Percentiles rank a stretch among this genome's conserved stretches.
phyloP scores from a whole-genome alignment of 2,329 filamentous ascomycete species.

The Fusarium oxysporum region DNA sequence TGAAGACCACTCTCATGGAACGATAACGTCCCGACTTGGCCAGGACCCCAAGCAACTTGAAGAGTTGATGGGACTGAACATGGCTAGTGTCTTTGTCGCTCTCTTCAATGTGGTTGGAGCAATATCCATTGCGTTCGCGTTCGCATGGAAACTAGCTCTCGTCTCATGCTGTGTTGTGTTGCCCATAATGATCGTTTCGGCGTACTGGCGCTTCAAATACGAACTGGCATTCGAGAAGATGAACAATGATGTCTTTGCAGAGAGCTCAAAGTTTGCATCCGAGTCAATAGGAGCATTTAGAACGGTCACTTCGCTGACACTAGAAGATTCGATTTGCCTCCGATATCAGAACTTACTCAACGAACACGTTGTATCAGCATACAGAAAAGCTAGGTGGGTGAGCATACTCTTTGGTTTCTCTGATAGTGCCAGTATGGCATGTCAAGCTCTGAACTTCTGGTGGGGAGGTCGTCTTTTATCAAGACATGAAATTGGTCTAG shows the following conservation, averaged over 20 bases:
- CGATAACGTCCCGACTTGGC: constrained; percentile 67
- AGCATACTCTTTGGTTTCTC: constrained; percentile 76
- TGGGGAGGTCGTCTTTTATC: constrained; percentile 72
- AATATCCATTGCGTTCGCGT: constrained; percentile 74
- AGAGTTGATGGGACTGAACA: constrained; percentile 71
- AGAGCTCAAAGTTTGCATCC: constrained; percentile 79
- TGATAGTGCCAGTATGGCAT: constrained; percentile 72
- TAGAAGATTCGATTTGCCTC: constrained; percentile 73
- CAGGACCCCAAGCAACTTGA: constrained; percentile 70
- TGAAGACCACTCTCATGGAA: constrained; percentile 69
- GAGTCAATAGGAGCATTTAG: constrained; percentile 80
- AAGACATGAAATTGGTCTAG: constrained; percentile 58
- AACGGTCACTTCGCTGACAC: constrained; percentile 76
- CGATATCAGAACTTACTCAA: constrained; percentile 71
- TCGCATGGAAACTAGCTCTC: constrained; percentile 81
- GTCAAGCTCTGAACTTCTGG: constrained; percentile 74
- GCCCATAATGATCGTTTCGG: constrained; percentile 60
- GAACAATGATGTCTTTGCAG: constrained; percentile 74
- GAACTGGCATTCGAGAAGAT: constrained; percentile 77
- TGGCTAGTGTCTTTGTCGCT: constrained; percentile 71
- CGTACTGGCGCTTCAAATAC: constrained; percentile 65
- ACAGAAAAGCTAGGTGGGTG: constrained; percentile 69
- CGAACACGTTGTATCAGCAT: constrained; percentile 69
- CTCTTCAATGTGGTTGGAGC: constrained; percentile 74
- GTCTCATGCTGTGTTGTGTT: constrained; percentile 72